Evolutionary conservation across 441 rosid genomes (phyloP).

Genomic region (Theobroma grandiflorum): DNA sequence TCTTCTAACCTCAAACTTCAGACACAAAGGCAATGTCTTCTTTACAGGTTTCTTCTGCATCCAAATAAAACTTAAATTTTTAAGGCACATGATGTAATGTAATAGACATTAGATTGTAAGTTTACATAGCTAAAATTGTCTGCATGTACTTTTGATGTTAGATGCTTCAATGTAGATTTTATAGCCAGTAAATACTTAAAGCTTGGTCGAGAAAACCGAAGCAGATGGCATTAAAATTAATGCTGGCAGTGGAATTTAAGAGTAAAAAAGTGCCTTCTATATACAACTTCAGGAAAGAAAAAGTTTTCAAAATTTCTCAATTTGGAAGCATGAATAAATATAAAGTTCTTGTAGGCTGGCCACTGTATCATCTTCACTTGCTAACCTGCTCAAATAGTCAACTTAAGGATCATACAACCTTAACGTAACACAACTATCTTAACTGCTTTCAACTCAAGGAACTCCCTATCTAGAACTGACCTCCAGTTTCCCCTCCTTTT

Average conservation of each 20-base stretch:
- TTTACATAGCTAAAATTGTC: not conserved
- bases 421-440: too few species aligned
- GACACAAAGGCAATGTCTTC: not conserved
- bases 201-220: not conserved
- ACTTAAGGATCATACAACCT: too few species aligned
- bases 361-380: not conserved
- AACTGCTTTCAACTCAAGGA: too few species aligned
- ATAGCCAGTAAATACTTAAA: not conserved
- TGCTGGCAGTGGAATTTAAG: too few species aligned
- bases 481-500: not conserved
- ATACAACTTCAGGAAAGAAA: not conserved
- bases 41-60: conserved; percentile 11
- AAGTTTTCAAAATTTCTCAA: not conserved
- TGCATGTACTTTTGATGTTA: not conserved
- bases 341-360: not conserved
- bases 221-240: not conserved
- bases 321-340: not conserved
- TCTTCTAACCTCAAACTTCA: not conserved
- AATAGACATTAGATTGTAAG: not conserved
- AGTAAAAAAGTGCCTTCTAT: not conserved
- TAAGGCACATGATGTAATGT: not conserved
- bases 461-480: not conserved
- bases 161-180: not conserved
- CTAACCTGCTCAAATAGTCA: too few species aligned
- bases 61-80: not conserved